Conservation (phyloP, 345 rosid genomes). For the Diplotaxis tenuifolia region DNA sequence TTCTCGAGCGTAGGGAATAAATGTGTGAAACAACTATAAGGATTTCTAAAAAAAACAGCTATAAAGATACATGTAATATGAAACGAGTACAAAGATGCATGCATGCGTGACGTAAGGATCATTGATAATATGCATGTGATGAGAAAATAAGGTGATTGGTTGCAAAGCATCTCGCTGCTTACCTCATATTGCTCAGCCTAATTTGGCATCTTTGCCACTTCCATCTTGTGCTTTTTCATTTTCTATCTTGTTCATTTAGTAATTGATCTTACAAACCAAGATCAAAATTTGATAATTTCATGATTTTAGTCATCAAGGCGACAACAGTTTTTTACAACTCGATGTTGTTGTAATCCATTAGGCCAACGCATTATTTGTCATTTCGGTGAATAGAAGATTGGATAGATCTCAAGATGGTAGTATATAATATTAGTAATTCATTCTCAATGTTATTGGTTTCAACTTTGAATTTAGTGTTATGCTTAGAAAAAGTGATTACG, state of each 20-base stretch:
- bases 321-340: not conserved
- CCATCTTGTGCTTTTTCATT: not conserved
- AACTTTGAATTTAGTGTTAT: not conserved
- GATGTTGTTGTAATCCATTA: not conserved
- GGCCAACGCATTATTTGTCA: not conserved
- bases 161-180: constrained; percentile 29
- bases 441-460: not conserved
- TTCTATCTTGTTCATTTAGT: not conserved
- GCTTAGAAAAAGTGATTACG: not conserved
- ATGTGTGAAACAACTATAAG: no score
- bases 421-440: not conserved
- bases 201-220: constrained; percentile 22
- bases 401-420: not conserved
- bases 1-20: no score
- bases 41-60: no score
- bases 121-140: constrained; percentile 12
- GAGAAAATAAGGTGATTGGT: constrained; percentile 1
- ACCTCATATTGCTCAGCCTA: constrained; percentile 24
- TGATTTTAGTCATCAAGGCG: not conserved
- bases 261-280: not conserved
- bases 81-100: constrained; percentile 23
- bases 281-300: not conserved
- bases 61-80: no score
- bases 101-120: constrained; percentile 24
- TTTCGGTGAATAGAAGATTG: not conserved